Evolutionary conservation across 2,329 filamentous ascomycete genomes (phyloP).

Genomic region (Paraphoma sp.): DNA sequence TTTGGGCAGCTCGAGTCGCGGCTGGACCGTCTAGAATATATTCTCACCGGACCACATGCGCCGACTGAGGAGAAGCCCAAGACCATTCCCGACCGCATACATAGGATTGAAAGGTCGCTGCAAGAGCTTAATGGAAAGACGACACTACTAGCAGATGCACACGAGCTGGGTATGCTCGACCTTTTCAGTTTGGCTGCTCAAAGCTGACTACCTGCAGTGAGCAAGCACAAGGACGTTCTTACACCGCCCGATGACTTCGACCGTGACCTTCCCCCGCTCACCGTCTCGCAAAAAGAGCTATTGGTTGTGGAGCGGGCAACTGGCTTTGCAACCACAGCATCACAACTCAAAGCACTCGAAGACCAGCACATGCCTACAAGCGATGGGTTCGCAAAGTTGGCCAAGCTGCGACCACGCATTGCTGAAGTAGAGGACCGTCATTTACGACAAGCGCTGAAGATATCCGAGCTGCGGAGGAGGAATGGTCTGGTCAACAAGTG

Average conservation of each 20-base stretch:
- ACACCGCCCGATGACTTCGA: conserved; percentile 19
- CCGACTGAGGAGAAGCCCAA: conserved; percentile 27
- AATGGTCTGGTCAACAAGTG: conserved; percentile 62
- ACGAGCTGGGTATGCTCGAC: conserved; percentile 43
- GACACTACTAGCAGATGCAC: conserved; percentile 47
- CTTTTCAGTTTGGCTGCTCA: not conserved
- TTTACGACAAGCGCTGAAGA: conserved; percentile 65
- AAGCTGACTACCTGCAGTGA: conserved; percentile 39
- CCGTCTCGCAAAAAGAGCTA: conserved; percentile 35
- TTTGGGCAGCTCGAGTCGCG: conserved; percentile 54
- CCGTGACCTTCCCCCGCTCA: conserved; percentile 25
- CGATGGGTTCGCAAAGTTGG: conserved; percentile 59
- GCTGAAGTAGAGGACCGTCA: conserved; percentile 67
- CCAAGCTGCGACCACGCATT: conserved; percentile 67
- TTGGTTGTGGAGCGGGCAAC: conserved; percentile 54
- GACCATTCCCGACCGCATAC: conserved; percentile 44
- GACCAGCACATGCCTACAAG: conserved; percentile 53
- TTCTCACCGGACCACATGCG: conserved; percentile 46
- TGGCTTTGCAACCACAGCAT: conserved; percentile 50
- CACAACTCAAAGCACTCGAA: conserved; percentile 53
- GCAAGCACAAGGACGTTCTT: conserved; percentile 51
- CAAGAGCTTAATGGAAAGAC: conserved; percentile 50
- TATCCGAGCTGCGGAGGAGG: conserved; percentile 67
- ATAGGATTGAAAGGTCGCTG: conserved; percentile 45
- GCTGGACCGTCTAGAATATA: conserved; percentile 52